Evolutionary conservation across 2,329 filamentous ascomycete genomes (phyloP), one percentile per base, ranked within the genome.

Genomic region (Byssothecium circinans): DNA sequence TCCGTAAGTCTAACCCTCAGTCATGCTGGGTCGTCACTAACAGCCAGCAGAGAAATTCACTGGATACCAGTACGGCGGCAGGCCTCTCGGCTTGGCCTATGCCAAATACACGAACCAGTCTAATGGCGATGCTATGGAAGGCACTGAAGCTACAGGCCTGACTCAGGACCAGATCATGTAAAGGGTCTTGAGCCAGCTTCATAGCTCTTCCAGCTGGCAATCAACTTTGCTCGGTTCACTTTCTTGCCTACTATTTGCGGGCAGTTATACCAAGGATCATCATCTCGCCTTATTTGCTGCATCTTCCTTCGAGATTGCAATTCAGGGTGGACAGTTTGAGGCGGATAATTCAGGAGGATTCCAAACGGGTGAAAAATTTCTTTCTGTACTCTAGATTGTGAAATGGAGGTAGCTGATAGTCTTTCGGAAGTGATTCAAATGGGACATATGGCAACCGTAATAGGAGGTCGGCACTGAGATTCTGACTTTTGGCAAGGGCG

Each of bases 91-190:
- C 48, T 80, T 99, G 65, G 92, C 86, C 71, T 97, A 89, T 67
- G 92, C 96, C 77, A 95, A 94, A 74, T 97, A 97, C 74, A 78
- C 89, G 57, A 92, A 87, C 68, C 80, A 83, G 54, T 87, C 64
- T 57, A 72, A 70, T 45, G 69, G 68, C 43, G 73, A 91, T 55
- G 81, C 78, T 60, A 96, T 96, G 90, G 91, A 96, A 58, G 89
- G 86, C 27, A 85, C 90, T 53, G 83, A 88, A 56, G 83, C 75
- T 32, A 77, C 78, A 20, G 87, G 86, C 52, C 75, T 95, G 68
- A 95, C 91, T n/a, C 94, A 97, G 74, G 92, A 97, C 69, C 91
- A 97, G 78, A 96, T 97, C 75, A 96, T 97, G 91, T 97, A 76
- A 76, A 56, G 27, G 22, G 34, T 12, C 43, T 18, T 14, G 18